Conservation (phyloP, 1,284 basidiomycete species). For the Papiliotrema nemorosa region DNA sequence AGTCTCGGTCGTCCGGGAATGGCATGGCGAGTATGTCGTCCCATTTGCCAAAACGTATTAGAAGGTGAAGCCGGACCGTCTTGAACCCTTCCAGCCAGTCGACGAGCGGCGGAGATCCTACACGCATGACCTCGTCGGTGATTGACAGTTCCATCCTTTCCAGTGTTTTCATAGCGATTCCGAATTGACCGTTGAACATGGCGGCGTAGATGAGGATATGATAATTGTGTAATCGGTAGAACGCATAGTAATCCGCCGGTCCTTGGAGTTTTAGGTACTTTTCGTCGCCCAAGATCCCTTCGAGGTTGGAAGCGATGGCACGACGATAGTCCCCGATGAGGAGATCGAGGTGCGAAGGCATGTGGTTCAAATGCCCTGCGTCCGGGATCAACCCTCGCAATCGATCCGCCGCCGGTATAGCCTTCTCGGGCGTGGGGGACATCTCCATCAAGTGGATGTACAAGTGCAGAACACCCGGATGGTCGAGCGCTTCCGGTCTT, state of each 20-base stretch:
- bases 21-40: slow-evolving; percentile 28
- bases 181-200: slow-evolving; percentile 40
- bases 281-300: slow-evolving; percentile 33
- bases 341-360: slow-evolving; percentile 43
- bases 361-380: slow-evolving; percentile 39
- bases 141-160: slow-evolving; percentile 32
- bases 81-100: slow-evolving; percentile 39
- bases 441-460: slow-evolving; percentile 46
- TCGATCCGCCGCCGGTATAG: slow-evolving; percentile 28
- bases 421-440: slow-evolving; percentile 33
- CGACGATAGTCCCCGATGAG: slow-evolving; percentile 43
- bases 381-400: slow-evolving; percentile 37
- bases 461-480: slow-evolving; percentile 41
- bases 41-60: slow-evolving; percentile 43
- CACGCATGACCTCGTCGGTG: slow-evolving; percentile 23
- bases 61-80: slow-evolving; percentile 29
- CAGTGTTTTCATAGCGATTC: slow-evolving; percentile 24
- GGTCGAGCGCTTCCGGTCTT: slow-evolving; percentile 9
- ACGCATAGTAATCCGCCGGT: slow-evolving; percentile 29
- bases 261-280: slow-evolving; percentile 23
- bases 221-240: slow-evolving; percentile 43
- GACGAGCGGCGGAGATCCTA: slow-evolving; percentile 22
- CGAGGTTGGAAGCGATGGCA: slow-evolving; percentile 27
- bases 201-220: slow-evolving; percentile 38
- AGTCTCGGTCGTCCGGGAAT: slow-evolving; percentile 21